Conservation (phyloP, 805 yeast species). For the Starmera quercuum region DNA sequence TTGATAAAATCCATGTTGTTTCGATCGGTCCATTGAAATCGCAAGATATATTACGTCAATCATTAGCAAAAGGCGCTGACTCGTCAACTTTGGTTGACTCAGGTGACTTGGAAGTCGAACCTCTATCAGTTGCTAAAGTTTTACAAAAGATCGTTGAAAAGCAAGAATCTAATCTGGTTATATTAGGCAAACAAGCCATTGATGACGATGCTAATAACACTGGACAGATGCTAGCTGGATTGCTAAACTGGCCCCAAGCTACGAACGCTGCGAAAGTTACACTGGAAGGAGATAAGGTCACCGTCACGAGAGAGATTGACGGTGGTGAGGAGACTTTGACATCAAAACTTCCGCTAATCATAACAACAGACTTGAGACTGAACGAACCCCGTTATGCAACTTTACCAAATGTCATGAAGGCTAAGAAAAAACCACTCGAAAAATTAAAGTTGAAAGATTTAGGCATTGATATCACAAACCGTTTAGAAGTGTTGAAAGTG, state of each 20-base stretch:
- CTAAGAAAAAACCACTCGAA: conserved; percentile 91
- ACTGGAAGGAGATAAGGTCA: conserved; percentile 41
- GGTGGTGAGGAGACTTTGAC: conserved; percentile 85
- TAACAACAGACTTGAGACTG: conserved; percentile 89
- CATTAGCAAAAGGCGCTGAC: conserved; percentile 94
- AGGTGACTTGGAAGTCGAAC: conserved; percentile 71
- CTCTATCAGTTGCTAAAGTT: conserved; percentile 83
- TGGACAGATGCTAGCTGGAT: conserved; percentile 93
- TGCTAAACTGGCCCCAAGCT: conserved; percentile 94
- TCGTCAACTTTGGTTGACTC: conserved; percentile 74
- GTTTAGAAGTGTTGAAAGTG: conserved; percentile 63
- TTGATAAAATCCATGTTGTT: conserved; percentile 83
- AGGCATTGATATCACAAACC: conserved; percentile 54
- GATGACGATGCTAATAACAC: conserved; percentile 95
- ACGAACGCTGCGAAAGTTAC: conserved; percentile 88
- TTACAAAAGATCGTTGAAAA: conserved; percentile 65
- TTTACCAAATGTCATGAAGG: conserved; percentile 95
- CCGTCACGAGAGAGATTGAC: conserved; percentile 87
- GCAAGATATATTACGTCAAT: conserved; percentile 81
- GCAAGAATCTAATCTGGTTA: conserved; percentile 67
- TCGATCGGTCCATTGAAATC: conserved; percentile 84
- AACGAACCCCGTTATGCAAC: conserved; percentile 96
- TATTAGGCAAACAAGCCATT: conserved; percentile 94
- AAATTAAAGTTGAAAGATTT: conserved; percentile 56
- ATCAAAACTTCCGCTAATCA: conserved; percentile 73